Evolutionary conservation across 1,284 basidiomycete species (phyloP), one percentile per base, ranked within the genome.

Genomic region (Pseudozyma thailandica): DNA sequence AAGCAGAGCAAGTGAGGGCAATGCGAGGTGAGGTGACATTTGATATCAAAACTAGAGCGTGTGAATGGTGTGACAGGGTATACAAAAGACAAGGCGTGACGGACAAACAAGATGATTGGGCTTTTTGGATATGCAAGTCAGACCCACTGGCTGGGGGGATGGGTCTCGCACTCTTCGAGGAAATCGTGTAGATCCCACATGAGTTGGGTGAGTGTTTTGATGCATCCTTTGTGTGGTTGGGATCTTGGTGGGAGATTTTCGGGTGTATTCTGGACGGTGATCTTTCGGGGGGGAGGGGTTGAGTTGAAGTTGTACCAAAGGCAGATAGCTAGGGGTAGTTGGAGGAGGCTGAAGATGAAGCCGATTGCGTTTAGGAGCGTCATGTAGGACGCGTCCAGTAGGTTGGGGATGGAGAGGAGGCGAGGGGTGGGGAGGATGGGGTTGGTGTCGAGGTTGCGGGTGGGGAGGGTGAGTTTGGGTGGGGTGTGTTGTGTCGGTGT

Each of bases 121-220:
- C n/a, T n/a, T n/a, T n/a, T n/a, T 38, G 2, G 4, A 20, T 26
- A 18, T 15, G 8, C 42, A 18, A 47, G 13, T 35, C 21, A 25
- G 26, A 38, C 3, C 52, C 52, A 54, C 6, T 16, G 30, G 16
- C 50, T 52, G 6, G 63, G 59, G 1, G 35, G 37, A 27, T 51
- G 45, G 6, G 69, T 13, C 26, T 73, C 70, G 0, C 53, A 51
- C 16, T 60, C 45, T 20, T 73, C 64, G 16, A 73, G 21, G 12
- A 39, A 41, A 31, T 69, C 64, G 37, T 73, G 70, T 6, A 42
- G 20, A 28, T 73, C 53, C 70, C 70, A 73, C 43, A 53, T 42
- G 7, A 42, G 1, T 30, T 56, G 53, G 0, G 61, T 64, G 8
- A 55, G 12, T 0, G 12, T 13, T 23, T 28, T 25, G 9, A 57